phyloP scores from a whole-genome alignment of 2,329 filamentous ascomycete genomes.

The Exophiala lecanii-corni region DNA sequence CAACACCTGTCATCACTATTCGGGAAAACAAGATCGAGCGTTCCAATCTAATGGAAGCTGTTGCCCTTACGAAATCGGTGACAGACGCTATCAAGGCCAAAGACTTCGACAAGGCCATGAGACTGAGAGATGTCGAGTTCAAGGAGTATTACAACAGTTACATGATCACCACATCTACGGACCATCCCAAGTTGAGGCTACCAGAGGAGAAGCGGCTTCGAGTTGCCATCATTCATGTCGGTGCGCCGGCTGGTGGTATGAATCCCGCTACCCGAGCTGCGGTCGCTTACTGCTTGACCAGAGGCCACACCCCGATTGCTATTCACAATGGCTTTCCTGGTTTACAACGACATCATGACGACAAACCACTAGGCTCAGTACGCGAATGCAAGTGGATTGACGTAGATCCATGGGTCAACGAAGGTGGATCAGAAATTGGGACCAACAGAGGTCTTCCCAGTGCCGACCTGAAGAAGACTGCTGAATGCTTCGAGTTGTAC shows the following conservation, averaged over 20 bases:
- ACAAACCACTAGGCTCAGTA: slow-evolving; percentile 76
- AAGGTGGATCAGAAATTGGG: slow-evolving; percentile 94
- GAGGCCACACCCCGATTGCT: slow-evolving; percentile 87
- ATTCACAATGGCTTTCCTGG: slow-evolving; percentile 97
- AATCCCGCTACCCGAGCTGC: slow-evolving; percentile 92
- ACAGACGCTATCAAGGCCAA: slow-evolving; percentile 75
- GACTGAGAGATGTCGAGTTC: slow-evolving; percentile 86
- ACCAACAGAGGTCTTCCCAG: slow-evolving; percentile 90
- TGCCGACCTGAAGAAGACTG: slow-evolving; percentile 79
- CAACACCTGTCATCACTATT: slow-evolving; percentile 92
- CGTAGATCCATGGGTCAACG: slow-evolving; percentile 91
- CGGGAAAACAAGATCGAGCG: slow-evolving; percentile 96
- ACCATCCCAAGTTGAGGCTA: slow-evolving; percentile 64
- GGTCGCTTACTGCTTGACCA: slow-evolving; percentile 84
- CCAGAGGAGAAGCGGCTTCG: slow-evolving; percentile 77
- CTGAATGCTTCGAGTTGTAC: slow-evolving; percentile 77
- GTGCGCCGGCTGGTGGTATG: slow-evolving; percentile 95
- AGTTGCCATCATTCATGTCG: slow-evolving; percentile 94
- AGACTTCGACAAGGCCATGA: slow-evolving; percentile 84
- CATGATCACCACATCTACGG: slow-evolving; percentile 80
- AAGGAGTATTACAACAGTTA: slow-evolving; percentile 88
- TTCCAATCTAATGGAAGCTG: slow-evolving; percentile 83
- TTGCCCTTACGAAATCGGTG: slow-evolving; percentile 78
- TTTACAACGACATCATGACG: slow-evolving; percentile 81
- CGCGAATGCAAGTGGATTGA: slow-evolving; percentile 88